phyloP scores from a whole-genome alignment of 1,139 yeast genomes.

The Taphrina deformans region DNA sequence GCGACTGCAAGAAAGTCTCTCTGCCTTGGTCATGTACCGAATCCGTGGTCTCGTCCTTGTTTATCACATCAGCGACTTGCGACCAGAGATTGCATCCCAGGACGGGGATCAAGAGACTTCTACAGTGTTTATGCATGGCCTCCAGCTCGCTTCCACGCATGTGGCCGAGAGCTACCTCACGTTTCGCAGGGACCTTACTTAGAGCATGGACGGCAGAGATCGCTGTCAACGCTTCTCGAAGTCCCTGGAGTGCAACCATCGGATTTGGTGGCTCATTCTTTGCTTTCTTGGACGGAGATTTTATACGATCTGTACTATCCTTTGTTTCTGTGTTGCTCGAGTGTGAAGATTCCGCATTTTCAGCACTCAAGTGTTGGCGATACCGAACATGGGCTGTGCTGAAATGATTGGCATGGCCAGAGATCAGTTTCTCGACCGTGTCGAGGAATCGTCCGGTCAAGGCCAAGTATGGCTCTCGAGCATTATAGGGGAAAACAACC shows the following conservation, averaged over 20 bases:
- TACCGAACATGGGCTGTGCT: neutral
- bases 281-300: neutral
- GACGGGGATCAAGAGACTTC: conserved; percentile 14
- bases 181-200: conserved; percentile 25
- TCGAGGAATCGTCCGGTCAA: conserved; percentile 15
- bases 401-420: conserved; percentile 23
- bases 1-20: neutral
- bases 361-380: neutral
- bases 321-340: neutral
- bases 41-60: neutral
- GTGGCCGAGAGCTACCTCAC: conserved; percentile 30
- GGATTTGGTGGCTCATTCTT: neutral
- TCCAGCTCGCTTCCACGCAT: conserved; percentile 26
- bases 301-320: neutral
- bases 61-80: conserved; percentile 4
- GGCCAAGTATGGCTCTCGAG: conserved; percentile 19
- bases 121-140: conserved; percentile 9
- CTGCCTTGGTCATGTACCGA: neutral
- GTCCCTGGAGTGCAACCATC: conserved; percentile 10
- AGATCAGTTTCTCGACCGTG: conserved; percentile 12
- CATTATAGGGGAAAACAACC: conserved; percentile 24
- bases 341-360: neutral
- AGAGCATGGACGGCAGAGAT: conserved; percentile 6
- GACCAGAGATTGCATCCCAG: conserved; percentile 27
- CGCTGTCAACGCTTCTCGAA: conserved; percentile 20